Base-by-base conservation (phyloP, 2,329 filamentous ascomycete species). In the Tympanopsis confertula region DNA sequence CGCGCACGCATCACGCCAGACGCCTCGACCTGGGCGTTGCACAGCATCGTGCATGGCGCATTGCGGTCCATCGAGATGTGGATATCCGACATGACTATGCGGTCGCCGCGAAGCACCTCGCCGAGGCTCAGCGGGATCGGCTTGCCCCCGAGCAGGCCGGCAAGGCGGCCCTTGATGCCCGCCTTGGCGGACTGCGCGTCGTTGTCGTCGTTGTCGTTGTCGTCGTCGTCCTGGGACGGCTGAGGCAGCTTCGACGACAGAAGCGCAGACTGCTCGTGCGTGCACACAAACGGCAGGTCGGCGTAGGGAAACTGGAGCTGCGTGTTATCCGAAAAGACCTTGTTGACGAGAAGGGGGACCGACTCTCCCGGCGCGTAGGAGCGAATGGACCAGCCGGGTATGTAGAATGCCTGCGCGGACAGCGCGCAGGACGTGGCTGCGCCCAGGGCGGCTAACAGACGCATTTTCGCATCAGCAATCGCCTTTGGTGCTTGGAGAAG, bases 221-320 rank as follows among this genome's bases (percentile, higher is more conserved):
- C n/a, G n/a, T n/a, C n/a, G n/a, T n/a, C n/a, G n/a, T n/a, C n/a
- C n/a, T n/a, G n/a, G n/a, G n/a, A n/a, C n/a, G n/a, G n/a, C n/a
- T n/a, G n/a, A n/a, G n/a, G n/a, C n/a, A n/a, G n/a, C n/a, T n/a
- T n/a, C n/a, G n/a, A n/a, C n/a, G n/a, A n/a, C n/a, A n/a, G n/a
- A n/a, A n/a, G n/a, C n/a, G n/a, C n/a, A n/a, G n/a, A n/a, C n/a
- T n/a, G n/a, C n/a, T n/a, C n/a, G n/a, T n/a, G 82, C 10, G 83
- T 82, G 52, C 86, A 93, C 38, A 89, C 82, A 55, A 93, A 94
- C 5, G 86, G 86, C 1, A 93, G 76, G 49, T 91, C 83, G 55
- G 82, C 83, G 63, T 89, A 94, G 47, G 86, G 86, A 72, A 87
- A 93, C 57, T 93, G 86, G n/a, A 94, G 66, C 55, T 91, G 82